These are phyloP conservation scores for Phylloboletellus chloephorus DNA, from an alignment of 1,284 basidiomycete genomes.

Conservation along the genomic window DNA sequence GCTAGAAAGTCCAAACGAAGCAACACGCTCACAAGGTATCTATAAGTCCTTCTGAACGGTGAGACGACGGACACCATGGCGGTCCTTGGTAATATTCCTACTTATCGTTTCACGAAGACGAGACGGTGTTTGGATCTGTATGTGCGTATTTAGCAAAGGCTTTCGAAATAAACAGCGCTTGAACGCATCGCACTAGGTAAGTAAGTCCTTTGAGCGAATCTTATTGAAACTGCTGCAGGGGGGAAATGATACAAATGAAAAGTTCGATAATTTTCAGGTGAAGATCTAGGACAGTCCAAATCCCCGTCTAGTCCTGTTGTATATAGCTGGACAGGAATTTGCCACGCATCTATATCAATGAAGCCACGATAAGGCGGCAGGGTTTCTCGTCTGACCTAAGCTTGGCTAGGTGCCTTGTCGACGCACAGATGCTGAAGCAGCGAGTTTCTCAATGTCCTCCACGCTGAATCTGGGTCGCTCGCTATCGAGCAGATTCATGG, in stretches of 20 bases:
- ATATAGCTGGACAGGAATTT: neutral
- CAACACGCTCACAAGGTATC: slow-evolving; percentile 26
- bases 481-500: neutral
- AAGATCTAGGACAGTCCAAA: neutral
- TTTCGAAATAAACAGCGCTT: slow-evolving; percentile 25
- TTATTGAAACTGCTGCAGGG: slow-evolving; percentile 3
- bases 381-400: too few relatives aligned
- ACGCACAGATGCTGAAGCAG: slow-evolving; percentile 12
- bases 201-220: too few relatives aligned
- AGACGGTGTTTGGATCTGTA: slow-evolving; percentile 22
- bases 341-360: neutral
- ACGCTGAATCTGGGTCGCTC: slow-evolving; percentile 7
- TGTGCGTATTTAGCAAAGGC: slow-evolving; percentile 23
- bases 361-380: neutral
- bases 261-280: neutral
- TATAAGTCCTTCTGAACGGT: slow-evolving; percentile 30
- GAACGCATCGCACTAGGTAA: too few relatives aligned
- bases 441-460: slow-evolving; percentile 18
- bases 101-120: slow-evolving; percentile 7
- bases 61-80: slow-evolving; percentile 30
- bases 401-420: neutral
- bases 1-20: neutral
- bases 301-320: neutral
- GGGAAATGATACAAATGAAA: slow-evolving; percentile 2
- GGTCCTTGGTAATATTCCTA: slow-evolving; percentile 1